Percentiles rank a stretch among this genome's conserved stretches.
phyloP scores from a whole-genome alignment of 1,139 yeast genomes.

The Blastobotrys petasosporus region DNA sequence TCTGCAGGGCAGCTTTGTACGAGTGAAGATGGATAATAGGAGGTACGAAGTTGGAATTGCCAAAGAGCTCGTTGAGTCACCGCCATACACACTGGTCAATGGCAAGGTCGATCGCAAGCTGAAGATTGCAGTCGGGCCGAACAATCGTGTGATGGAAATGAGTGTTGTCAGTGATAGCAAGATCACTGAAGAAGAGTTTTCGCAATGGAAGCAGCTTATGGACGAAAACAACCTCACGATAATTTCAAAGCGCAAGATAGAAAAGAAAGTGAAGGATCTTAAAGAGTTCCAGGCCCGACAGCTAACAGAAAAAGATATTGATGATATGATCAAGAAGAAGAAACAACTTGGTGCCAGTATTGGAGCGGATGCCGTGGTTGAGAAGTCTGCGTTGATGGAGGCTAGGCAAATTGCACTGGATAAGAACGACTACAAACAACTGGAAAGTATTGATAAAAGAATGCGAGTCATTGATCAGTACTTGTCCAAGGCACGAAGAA shows the following conservation, averaged over 20 bases:
- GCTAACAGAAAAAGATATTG: constrained; percentile 70
- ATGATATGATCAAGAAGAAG: constrained; percentile 71
- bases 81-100: constrained; percentile 46
- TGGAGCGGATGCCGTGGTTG: constrained; percentile 75
- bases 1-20: constrained; percentile 69
- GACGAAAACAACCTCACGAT: constrained; percentile 51
- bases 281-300: constrained; percentile 56
- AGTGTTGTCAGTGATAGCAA: constrained; percentile 73
- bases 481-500: constrained; percentile 6
- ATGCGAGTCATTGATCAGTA: constrained; percentile 30
- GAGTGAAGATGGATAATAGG: constrained; percentile 74
- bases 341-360: constrained; percentile 52
- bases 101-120: constrained; percentile 36
- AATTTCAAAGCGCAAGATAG: constrained; percentile 64
- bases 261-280: constrained; percentile 57
- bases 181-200: constrained; percentile 64
- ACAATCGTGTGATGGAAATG: constrained; percentile 67
- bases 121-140: constrained; percentile 61
- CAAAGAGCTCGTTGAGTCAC: constrained; percentile 55
- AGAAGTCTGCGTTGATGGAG: constrained; percentile 66
- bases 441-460: constrained; percentile 50
- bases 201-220: constrained; percentile 58
- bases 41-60: constrained; percentile 81
- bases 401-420: constrained; percentile 73
- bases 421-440: constrained; percentile 48